Percentiles rank a stretch among this genome's conserved stretches.
Evolutionary conservation across 1,284 basidiomycete genomes (phyloP).

Genomic region (Ceratobasidium sp.): DNA sequence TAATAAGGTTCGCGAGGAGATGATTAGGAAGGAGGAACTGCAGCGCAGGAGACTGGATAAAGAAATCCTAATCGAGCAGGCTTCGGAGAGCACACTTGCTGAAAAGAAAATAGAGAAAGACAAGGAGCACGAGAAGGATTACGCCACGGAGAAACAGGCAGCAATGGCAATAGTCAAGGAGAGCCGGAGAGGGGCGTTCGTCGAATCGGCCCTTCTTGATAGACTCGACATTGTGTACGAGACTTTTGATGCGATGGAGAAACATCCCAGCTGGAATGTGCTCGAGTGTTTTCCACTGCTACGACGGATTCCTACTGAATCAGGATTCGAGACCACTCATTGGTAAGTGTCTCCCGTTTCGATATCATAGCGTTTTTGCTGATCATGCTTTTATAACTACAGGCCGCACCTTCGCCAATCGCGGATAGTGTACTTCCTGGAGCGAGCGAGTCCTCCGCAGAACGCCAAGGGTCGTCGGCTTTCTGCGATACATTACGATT

Average conservation of each 20-base stretch:
- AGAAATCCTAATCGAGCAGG: too few species aligned
- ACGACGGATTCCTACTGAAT: too few species aligned
- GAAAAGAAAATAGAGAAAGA: too few species aligned
- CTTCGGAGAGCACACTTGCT: neutral
- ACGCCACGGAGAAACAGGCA: neutral
- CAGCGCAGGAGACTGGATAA: too few species aligned
- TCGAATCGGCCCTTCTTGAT: neutral
- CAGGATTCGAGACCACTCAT: neutral
- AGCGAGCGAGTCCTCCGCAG: too few species aligned
- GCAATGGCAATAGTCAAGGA: neutral
- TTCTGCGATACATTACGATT: too few species aligned
- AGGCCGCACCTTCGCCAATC: neutral
- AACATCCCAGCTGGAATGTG: neutral
- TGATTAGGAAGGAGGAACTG: too few species aligned
- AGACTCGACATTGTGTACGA: neutral
- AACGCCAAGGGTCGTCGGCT: too few species aligned
- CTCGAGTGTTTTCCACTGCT: constrained; percentile 4
- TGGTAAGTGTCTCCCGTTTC: neutral
- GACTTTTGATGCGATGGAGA: neutral
- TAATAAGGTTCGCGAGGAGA: too few species aligned
- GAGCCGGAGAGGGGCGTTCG: neutral
- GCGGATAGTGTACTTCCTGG: too few species aligned
- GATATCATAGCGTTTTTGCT: neutral
- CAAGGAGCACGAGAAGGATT: too few species aligned
- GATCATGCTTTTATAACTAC: neutral